Conservation (phyloP, 2,329 filamentous ascomycete genomes). For the Emmonsiellopsis sp. region DNA sequence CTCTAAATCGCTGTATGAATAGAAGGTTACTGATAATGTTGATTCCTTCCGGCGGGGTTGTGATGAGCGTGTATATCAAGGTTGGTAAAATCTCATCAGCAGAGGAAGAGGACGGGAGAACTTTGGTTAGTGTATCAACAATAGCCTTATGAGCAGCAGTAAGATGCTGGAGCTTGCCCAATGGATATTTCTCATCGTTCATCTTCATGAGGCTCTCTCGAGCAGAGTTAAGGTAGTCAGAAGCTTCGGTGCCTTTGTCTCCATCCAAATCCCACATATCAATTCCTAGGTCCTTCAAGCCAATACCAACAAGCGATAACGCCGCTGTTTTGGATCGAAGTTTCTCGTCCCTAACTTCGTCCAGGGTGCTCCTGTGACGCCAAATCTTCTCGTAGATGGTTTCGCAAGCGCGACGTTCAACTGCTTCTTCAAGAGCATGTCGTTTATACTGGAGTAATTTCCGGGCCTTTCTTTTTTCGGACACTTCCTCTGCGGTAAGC, state of each 20-base stretch:
- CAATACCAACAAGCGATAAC: conserved; percentile 82
- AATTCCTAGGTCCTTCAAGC: conserved; percentile 72
- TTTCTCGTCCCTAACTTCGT: conserved; percentile 91
- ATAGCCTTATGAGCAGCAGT: conserved; percentile 88
- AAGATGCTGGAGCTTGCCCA: conserved; percentile 83
- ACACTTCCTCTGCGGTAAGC: conserved; percentile 79
- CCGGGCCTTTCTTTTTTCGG: conserved; percentile 67
- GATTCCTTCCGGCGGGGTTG: conserved; percentile 72
- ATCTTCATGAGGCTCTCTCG: conserved; percentile 65
- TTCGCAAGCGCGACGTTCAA: conserved; percentile 78
- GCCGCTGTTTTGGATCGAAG: conserved; percentile 89
- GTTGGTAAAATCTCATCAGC: conserved; percentile 96
- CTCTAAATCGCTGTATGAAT: conserved; percentile 88
- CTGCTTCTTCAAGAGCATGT: conserved; percentile 72
- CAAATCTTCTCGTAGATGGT: conserved; percentile 82
- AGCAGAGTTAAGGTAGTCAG: conserved; percentile 64
- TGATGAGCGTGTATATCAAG: conserved; percentile 91
- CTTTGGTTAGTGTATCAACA: conserved; percentile 67
- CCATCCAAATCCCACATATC: conserved; percentile 56
- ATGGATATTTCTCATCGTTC: conserved; percentile 76
- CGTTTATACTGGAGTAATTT: conserved; percentile 70
- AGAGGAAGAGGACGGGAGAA: conserved; percentile 66
- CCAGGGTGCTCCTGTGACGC: conserved; percentile 81
- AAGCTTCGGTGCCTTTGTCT: conserved; percentile 54
- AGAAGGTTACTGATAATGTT: conserved; percentile 89